Evolutionary conservation across 257 asterid genomes (phyloP).

Genomic region (Voacanga thouarsii): DNA sequence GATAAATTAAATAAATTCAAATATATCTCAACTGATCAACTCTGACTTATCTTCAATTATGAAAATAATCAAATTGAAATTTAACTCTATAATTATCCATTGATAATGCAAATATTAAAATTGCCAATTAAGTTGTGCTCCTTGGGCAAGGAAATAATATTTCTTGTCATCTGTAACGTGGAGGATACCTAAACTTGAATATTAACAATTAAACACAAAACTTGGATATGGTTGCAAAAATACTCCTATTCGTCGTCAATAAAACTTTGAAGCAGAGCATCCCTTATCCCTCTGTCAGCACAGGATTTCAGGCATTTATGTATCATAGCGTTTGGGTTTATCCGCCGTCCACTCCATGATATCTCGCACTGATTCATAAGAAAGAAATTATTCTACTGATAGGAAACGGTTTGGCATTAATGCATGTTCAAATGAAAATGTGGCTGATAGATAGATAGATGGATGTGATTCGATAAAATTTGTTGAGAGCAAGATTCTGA

Average conservation of each 20-base stretch:
- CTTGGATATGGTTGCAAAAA: neutral
- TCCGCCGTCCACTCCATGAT: neutral
- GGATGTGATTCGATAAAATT: neutral
- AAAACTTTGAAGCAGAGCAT: neutral
- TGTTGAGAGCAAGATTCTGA: neutral
- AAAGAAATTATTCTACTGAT: too few species aligned
- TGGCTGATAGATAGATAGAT: neutral
- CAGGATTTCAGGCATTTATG: neutral
- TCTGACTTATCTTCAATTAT: too few species aligned
- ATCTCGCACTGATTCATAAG: neutral
- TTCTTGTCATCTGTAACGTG: neutral
- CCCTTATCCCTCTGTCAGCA: neutral
- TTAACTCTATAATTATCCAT: too few species aligned
- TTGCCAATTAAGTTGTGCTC: too few species aligned
- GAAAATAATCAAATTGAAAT: too few species aligned
- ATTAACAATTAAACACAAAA: neutral
- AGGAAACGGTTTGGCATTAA: too few species aligned
- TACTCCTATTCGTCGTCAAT: neutral
- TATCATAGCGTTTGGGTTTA: neutral
- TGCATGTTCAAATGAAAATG: neutral
- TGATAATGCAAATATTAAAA: too few species aligned
- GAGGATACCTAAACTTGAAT: neutral
- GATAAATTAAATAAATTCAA: too few species aligned
- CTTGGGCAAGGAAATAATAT: too few species aligned
- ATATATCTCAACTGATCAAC: too few species aligned